Percentiles rank a stretch among this genome's conserved stretches.
These are phyloP conservation scores for Tylopilus balloui DNA, from an alignment of 768 basidiomycete species.

Conservation along the genomic window DNA sequence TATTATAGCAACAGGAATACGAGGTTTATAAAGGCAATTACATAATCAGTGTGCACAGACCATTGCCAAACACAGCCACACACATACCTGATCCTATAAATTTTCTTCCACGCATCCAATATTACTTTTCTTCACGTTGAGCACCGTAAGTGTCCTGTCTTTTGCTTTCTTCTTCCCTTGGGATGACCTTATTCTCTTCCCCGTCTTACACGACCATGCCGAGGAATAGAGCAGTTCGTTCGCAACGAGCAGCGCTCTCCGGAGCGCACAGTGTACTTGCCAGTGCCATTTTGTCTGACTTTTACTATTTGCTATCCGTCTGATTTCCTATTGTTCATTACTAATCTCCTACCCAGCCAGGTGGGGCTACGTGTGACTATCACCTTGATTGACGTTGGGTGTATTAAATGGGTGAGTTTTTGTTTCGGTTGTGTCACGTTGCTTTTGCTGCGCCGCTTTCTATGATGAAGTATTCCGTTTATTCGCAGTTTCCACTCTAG, in stretches of 20 bases:
- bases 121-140: neutral
- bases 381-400: neutral
- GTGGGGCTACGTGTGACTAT: neutral
- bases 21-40: constrained; percentile 19
- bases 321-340: neutral
- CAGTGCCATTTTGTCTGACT: constrained; percentile 85
- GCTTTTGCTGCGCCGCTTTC: constrained; percentile 20
- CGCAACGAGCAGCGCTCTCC: constrained; percentile 65
- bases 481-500: constrained; percentile 90
- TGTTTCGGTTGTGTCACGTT: constrained; percentile 3
- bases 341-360: constrained; percentile 17
- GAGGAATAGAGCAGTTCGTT: constrained; percentile 77
- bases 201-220: constrained; percentile 88
- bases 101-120: constrained; percentile 1
- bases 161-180: constrained; percentile 1
- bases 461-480: constrained; percentile 59
- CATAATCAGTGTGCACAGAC: constrained; percentile 31
- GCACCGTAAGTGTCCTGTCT: constrained; percentile 13
- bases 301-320: neutral
- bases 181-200: constrained; percentile 87
- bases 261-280: constrained; percentile 75
- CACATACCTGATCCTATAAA: constrained; percentile 25
- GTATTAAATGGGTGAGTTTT: constrained; percentile 22
- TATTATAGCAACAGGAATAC: neutral
- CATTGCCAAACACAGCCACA: constrained; percentile 29